Evolutionary conservation across 352 stramenopile species (phyloP).

Genomic region (Pythium dissimile): DNA sequence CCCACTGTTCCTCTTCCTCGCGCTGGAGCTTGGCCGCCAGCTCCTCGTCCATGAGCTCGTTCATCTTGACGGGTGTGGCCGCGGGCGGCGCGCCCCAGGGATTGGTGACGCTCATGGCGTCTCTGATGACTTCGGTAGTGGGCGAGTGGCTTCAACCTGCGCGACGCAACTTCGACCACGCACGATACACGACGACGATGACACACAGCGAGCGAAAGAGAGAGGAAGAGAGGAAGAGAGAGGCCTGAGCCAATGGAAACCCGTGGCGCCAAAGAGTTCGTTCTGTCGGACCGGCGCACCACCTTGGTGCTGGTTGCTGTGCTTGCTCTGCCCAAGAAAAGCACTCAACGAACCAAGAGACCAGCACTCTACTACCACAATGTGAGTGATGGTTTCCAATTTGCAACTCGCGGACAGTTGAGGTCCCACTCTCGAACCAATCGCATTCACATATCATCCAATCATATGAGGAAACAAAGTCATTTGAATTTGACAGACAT

Average conservation of each 20-base stretch:
- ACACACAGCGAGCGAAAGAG: conserved; percentile 4
- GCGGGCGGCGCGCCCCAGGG: conserved; percentile 30
- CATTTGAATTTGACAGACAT: neutral
- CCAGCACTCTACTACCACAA: conserved; percentile 4
- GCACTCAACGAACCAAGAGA: conserved; percentile 19
- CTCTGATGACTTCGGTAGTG: neutral
- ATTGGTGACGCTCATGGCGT: conserved; percentile 18
- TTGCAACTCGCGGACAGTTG: neutral
- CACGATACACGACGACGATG: conserved; percentile 12
- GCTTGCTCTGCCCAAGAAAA: conserved; percentile 16
- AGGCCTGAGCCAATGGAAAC: conserved; percentile 15
- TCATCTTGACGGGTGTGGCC: conserved; percentile 37
- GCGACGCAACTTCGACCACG: conserved; percentile 2
- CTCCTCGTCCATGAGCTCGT: conserved; percentile 72
- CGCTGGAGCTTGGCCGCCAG: conserved; percentile 63
- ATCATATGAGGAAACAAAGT: neutral
- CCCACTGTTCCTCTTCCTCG: conserved; percentile 66
- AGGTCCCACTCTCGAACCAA: neutral
- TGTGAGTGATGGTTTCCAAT: conserved; percentile 25
- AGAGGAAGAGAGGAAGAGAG: too few species aligned
- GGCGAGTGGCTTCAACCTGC: conserved; percentile 12
- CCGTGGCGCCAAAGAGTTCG: neutral
- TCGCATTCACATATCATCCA: conserved; percentile 2
- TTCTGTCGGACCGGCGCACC: neutral
- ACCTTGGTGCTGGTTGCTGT: neutral